Conservation (phyloP, 2,329 filamentous ascomycete genomes). For the Pseudogymnoascus sp. region DNA sequence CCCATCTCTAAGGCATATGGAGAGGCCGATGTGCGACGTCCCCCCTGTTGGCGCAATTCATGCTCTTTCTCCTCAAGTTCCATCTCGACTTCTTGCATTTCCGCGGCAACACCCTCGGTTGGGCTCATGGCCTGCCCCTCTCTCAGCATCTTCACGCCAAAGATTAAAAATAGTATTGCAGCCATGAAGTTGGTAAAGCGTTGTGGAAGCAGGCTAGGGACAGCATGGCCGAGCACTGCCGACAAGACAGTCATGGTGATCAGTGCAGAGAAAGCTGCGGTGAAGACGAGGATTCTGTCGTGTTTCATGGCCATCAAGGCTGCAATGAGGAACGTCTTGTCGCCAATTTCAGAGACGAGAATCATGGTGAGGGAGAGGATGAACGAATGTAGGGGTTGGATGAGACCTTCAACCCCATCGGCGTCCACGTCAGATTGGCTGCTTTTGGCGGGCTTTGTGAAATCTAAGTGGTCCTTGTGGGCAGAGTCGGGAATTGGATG, state of each 20-base stretch:
- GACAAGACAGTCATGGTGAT: constrained; percentile 93
- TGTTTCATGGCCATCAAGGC: constrained; percentile 99
- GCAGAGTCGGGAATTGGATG: constrained; percentile 60
- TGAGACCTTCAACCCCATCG: constrained; percentile 51
- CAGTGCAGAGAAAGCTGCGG: constrained; percentile 84
- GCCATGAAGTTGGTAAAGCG: constrained; percentile 84
- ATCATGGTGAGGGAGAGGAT: constrained; percentile 95
- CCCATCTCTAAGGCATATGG: constrained; percentile 78
- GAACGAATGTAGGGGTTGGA: constrained; percentile 80
- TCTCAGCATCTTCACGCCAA: constrained; percentile 73
- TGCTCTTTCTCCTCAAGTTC: constrained; percentile 92
- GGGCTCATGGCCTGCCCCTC: constrained; percentile 86
- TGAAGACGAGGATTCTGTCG: constrained; percentile 85
- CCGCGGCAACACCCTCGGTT: constrained; percentile 85
- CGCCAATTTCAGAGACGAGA: constrained; percentile 88
- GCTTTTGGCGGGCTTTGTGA: constrained; percentile 35
- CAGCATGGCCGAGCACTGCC: constrained; percentile 83
- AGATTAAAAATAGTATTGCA: constrained; percentile 77
- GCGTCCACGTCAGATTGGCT: constrained; percentile 31
- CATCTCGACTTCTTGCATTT: constrained; percentile 94
- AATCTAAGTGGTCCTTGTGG: constrained; percentile 56
- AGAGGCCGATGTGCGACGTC: constrained; percentile 60
- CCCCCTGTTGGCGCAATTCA: constrained; percentile 56
- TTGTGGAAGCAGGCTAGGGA: constrained; percentile 84
- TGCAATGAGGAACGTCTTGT: constrained; percentile 97